Evolutionary conservation across 192 early-diverging fungal genomes (phyloP), one percentile per base, ranked within the genome.

Genomic region (Coemansia javaensis): DNA sequence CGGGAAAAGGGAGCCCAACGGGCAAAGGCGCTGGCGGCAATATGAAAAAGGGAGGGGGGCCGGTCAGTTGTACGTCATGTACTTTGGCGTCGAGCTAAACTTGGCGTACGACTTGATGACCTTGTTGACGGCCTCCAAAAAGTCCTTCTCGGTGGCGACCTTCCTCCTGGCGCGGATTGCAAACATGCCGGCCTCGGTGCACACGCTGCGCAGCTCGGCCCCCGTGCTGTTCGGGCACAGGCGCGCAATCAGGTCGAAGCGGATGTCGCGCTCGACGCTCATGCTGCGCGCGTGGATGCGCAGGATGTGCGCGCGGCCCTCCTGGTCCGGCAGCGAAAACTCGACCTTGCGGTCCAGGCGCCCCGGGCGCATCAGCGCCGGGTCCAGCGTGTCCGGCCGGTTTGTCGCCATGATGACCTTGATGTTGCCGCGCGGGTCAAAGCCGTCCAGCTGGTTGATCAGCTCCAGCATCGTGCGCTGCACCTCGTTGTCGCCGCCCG

Each of bases 131-230:
- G 94, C 80, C 67, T 99, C 95, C 77, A 99, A 82, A 77, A 97
- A 99, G 79, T 99, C 97, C 80, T 99, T 98, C 68, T 99, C 97
- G 17, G 93, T 97, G 15, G 97, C 95, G 14, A 97, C 82, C 87
- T 98, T 98, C 82, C 94, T 85, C 66, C 97, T 82, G 43, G 92
- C 88, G 11, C 97, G 82, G 54, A 99, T 99, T 2, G 97, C 97
- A 82, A 92, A 99, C 97, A 99, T 99, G 47, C 97, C 97, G 7
- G 97, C 94, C 75, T 99, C 97, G 23, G 97, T 99, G 78, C 97
- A 99, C 43, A 99, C 97, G 66, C 87, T 90, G 50, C 97, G 85
- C 45, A 99, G 77, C 76, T 99, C 97, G 15, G 97, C 97, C 48
- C 96, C 96, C 1, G 97, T 99, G 50, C 91, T 90, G 73, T 99